These are phyloP conservation scores for Tricholoma furcatifolium DNA, from an alignment of 768 basidiomycete genomes.

Conservation along the genomic window DNA sequence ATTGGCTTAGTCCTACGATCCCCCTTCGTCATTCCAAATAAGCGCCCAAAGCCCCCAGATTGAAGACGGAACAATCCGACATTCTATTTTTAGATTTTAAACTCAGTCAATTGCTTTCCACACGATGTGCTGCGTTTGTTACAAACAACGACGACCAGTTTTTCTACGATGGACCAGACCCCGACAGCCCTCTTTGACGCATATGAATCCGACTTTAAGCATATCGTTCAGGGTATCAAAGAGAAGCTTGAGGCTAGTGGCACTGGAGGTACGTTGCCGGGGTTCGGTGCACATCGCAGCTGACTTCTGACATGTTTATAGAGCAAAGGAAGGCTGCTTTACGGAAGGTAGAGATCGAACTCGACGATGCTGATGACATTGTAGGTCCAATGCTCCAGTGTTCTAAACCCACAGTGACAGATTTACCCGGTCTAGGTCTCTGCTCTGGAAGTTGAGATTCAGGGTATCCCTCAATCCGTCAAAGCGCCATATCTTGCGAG, in stretches of 20 bases:
- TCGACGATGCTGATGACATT: constrained; percentile 95
- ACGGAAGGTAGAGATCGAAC: constrained; percentile 79
- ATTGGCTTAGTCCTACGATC: too few relatives aligned
- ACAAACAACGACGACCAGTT: constrained; percentile 1
- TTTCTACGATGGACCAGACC: constrained; percentile 60
- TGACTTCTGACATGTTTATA: constrained; percentile 23
- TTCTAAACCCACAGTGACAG: not conserved
- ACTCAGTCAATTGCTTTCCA: not conserved
- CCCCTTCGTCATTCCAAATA: too few relatives aligned
- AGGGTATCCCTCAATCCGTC: constrained; percentile 86
- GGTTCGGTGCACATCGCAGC: too few relatives aligned
- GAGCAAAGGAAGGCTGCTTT: constrained; percentile 82
- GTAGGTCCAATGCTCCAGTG: constrained; percentile 38
- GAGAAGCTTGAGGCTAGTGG: constrained; percentile 77
- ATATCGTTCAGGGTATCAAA: constrained; percentile 63
- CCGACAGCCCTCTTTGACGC: constrained; percentile 72
- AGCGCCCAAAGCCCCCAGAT: not conserved
- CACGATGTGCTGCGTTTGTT: not conserved
- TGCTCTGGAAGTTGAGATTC: constrained; percentile 93
- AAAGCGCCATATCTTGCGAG: constrained; percentile 65
- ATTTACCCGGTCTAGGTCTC: constrained; percentile 56
- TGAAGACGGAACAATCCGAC: not conserved
- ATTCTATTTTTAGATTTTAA: not conserved
- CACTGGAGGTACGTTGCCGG: constrained; percentile 34
- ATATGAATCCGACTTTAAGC: constrained; percentile 83